Conservation (phyloP, 768 basidiomycete species). For the Mycena sanguinolenta region DNA sequence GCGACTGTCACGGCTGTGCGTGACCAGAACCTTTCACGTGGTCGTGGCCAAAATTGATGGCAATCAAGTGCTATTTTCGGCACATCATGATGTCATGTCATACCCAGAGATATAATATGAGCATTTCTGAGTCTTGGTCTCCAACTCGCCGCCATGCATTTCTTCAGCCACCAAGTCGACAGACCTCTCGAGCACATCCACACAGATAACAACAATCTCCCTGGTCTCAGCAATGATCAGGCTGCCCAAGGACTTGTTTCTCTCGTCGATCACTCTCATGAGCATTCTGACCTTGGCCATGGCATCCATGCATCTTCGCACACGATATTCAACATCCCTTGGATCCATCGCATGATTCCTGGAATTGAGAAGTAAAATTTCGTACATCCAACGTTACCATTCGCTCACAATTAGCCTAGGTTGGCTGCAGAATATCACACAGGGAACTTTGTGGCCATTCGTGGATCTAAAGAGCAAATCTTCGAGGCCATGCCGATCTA, state of each 20-base stretch:
- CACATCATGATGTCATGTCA: too few species aligned
- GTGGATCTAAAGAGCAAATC: constrained; percentile 62
- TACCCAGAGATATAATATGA: too few species aligned
- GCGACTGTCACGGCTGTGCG: neutral
- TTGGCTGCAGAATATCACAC: constrained; percentile 66
- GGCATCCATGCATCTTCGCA: constrained; percentile 52
- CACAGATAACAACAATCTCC: constrained; percentile 6
- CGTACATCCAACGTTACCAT: neutral
- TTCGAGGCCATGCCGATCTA: constrained; percentile 86
- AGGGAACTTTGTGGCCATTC: constrained; percentile 69
- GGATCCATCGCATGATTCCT: constrained; percentile 65
- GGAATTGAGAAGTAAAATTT: constrained; percentile 55
- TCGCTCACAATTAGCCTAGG: neutral
- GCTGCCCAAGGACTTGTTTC: constrained; percentile 23
- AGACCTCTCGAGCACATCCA: constrained; percentile 38
- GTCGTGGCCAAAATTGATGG: neutral
- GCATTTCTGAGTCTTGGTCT: too few species aligned
- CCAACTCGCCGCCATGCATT: constrained; percentile 15
- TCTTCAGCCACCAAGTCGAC: constrained; percentile 20
- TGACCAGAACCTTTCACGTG: constrained; percentile 9
- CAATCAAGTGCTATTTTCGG: too few species aligned
- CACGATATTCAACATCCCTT: constrained; percentile 45
- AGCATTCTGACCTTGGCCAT: constrained; percentile 51
- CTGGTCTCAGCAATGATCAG: constrained; percentile 17
- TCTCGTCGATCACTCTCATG: constrained; percentile 48